phyloP scores from a whole-genome alignment of 129 eudicot species.

The Escallonia herrerae region DNA sequence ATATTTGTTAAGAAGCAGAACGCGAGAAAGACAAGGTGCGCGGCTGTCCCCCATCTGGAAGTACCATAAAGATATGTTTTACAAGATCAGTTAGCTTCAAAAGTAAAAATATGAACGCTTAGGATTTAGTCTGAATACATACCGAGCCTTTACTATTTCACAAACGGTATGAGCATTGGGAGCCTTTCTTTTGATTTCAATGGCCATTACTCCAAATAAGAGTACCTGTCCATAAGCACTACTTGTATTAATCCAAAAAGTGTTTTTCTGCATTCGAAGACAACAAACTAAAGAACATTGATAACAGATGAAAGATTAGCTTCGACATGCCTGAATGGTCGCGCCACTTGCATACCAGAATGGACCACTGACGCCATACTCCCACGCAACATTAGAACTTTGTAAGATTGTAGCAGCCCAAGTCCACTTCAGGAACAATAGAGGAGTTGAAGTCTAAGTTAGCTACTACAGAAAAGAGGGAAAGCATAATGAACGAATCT shows the following conservation, averaged over 20 bases:
- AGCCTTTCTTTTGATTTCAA: constrained; percentile 96
- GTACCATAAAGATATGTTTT: neutral
- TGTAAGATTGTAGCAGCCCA: constrained; percentile 99
- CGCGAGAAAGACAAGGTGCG: constrained; percentile 75
- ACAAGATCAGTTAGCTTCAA: neutral
- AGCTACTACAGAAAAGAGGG: neutral
- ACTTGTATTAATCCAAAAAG: neutral
- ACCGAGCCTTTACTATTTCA: constrained; percentile 98
- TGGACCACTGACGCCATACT: constrained; percentile 95
- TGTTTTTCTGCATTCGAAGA: no score
- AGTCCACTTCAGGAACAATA: constrained; percentile 65
- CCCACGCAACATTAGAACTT: constrained; percentile 97
- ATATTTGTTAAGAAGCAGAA: constrained; percentile 97
- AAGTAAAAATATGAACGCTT: no score
- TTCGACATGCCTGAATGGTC: constrained; percentile 70
- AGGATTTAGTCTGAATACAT: neutral
- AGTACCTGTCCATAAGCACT: constrained; percentile 47
- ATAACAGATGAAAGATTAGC: constrained; percentile 1
- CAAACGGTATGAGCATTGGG: constrained; percentile 97
- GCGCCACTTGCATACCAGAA: constrained; percentile 99
- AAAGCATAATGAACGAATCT: no score
- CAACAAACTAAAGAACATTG: neutral
- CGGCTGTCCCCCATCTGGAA: constrained; percentile 94
- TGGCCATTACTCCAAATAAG: constrained; percentile 92
- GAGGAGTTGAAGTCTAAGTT: neutral